Conservation (phyloP, 306 rosid species). For the Herpetospermum pedunculosum region DNA sequence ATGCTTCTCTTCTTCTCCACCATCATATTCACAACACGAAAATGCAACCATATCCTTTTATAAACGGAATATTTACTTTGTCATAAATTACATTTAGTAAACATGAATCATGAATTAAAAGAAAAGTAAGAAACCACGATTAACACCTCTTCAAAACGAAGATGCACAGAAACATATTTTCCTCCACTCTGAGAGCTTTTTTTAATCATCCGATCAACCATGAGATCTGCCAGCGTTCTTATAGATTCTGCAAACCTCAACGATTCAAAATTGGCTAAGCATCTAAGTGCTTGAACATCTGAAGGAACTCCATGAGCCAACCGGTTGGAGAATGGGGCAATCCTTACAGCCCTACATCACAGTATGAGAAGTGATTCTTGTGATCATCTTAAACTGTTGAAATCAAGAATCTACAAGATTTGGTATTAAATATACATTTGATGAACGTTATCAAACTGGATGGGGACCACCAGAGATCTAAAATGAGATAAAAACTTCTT, state of each 20-base stretch:
- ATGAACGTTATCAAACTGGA: background rate
- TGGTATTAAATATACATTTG: background rate
- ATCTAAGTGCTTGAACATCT: conserved; percentile 62
- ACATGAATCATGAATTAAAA: conserved; percentile 1
- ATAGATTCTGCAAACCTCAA: conserved; percentile 79
- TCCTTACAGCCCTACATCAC: conserved; percentile 76
- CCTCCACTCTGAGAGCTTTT: conserved; percentile 69
- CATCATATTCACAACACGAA: conserved; percentile 93
- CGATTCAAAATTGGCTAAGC: conserved; percentile 76
- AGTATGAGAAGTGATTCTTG: conserved; percentile 8
- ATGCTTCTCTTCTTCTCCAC: conserved; percentile 83
- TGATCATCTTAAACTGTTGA: background rate
- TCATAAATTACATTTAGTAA: conserved; percentile 3
- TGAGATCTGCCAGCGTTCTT: conserved; percentile 65
- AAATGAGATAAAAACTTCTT: background rate
- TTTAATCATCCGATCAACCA: conserved; percentile 83
- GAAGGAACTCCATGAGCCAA: conserved; percentile 80
- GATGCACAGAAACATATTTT: conserved; percentile 90
- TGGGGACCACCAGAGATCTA: background rate
- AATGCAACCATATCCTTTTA: conserved; percentile 95
- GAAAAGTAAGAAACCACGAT: conserved; percentile 13
- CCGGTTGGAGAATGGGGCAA: conserved; percentile 96
- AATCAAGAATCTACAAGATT: background rate
- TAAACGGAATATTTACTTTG: conserved; percentile 2
- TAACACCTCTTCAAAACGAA: conserved; percentile 90